These are phyloP conservation scores for Aspergillus affinis DNA, from an alignment of 495 filamentous ascomycete species.

Conservation along the genomic window DNA sequence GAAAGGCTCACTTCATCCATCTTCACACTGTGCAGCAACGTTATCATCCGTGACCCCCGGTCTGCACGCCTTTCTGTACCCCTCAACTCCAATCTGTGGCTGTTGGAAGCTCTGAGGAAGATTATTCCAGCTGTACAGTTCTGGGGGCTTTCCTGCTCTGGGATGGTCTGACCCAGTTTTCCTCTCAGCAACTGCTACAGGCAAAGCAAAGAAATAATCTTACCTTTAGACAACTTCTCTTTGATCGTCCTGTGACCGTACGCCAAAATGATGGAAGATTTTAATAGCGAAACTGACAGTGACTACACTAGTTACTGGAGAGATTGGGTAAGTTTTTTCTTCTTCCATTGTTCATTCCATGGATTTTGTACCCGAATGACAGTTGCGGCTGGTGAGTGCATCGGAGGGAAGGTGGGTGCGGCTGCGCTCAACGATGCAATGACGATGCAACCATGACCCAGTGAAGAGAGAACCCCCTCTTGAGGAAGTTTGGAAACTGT, in stretches of 20 bases:
- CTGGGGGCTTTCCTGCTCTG: constrained; percentile 29
- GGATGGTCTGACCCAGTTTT: constrained; percentile 33
- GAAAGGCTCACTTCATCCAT: constrained; percentile 23
- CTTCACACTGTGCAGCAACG: constrained; percentile 3
- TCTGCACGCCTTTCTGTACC: neutral
- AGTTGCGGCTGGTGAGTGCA: neutral
- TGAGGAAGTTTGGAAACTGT: neutral
- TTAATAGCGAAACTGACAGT: constrained; percentile 94
- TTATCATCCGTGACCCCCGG: neutral
- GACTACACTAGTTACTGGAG: constrained; percentile 99
- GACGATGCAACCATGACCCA: neutral
- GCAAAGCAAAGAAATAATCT: constrained; percentile 24
- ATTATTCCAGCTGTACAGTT: constrained; percentile 26
- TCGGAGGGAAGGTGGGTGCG: neutral
- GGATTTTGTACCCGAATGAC: neutral
- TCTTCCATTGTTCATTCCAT: neutral
- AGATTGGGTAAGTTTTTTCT: constrained; percentile 79
- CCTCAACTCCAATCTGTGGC: neutral
- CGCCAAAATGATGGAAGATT: constrained; percentile 76
- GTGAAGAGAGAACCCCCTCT: too few species aligned
- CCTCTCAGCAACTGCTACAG: constrained; percentile 33
- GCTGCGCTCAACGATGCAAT: neutral
- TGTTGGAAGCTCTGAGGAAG: constrained; percentile 19
- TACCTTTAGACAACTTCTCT: constrained; percentile 11
- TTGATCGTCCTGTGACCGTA: constrained; percentile 4